A percentile compares a stretch with the other conserved stretches of the same genome.
Conservation (phyloP, 257 asterid species). For the Marsdenia floribunda region DNA sequence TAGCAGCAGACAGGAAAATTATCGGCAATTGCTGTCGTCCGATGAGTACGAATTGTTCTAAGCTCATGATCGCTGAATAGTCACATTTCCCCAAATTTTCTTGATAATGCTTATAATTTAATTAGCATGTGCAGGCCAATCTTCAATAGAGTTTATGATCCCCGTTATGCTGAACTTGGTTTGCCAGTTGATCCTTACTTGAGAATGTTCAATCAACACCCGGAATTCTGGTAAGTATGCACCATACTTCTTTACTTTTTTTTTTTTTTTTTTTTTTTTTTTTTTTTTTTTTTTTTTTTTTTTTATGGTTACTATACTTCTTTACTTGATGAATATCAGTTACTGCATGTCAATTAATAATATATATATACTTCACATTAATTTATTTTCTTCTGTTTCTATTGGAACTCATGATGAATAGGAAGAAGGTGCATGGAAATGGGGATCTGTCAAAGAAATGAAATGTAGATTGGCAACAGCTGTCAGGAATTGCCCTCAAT, state of each 20-base stretch:
- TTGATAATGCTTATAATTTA: not conserved
- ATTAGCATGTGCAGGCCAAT: not conserved
- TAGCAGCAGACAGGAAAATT: not conserved
- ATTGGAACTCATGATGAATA: not conserved
- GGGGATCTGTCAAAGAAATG: not conserved
- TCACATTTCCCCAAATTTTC: not conserved
- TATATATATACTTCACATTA: no score
- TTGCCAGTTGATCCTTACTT: conserved; percentile 12
- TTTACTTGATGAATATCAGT: not conserved
- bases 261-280: no score
- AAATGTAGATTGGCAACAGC: not conserved
- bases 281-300: no score
- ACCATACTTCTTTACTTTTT: no score
- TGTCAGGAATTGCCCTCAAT: not conserved
- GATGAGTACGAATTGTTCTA: not conserved
- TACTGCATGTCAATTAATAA: not conserved
- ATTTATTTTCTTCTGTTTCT: not conserved
- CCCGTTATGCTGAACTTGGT: not conserved
- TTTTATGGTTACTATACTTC: no score
- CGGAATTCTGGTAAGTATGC: not conserved
- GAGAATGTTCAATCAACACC: not conserved
- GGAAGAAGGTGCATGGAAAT: not conserved
- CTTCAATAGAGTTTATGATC: not conserved
- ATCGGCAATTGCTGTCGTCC: not conserved
- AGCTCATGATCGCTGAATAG: not conserved